Percentiles rank a stretch among this genome's conserved stretches.
These are phyloP conservation scores for Rhodotorula mucilaginosa DNA, from an alignment of 1,284 basidiomycete genomes.

Conservation along the genomic window DNA sequence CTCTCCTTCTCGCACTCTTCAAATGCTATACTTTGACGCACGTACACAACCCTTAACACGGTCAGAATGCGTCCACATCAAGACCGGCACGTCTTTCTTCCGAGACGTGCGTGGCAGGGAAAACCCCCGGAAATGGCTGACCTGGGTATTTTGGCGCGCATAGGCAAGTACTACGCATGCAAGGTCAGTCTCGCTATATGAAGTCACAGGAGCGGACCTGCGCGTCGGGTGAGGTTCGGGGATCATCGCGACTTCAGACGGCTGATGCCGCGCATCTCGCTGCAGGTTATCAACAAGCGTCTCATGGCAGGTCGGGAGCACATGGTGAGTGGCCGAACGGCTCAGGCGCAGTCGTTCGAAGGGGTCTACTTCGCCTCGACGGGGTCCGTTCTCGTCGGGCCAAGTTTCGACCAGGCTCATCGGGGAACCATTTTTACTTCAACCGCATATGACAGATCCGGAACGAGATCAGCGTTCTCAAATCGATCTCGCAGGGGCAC, in stretches of 20 bases:
- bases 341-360: too few species aligned
- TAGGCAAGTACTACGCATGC: slow-evolving; percentile 74
- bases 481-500: slow-evolving; percentile 88
- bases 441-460: slow-evolving; percentile 63
- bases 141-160: not conserved
- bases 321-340: slow-evolving; percentile 50
- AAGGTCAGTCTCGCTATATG: slow-evolving; percentile 59
- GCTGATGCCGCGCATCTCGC: not conserved
- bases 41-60: not conserved
- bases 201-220: too few species aligned
- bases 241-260: too few species aligned
- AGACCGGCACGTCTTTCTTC: slow-evolving; percentile 57
- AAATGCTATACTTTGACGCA: too few species aligned
- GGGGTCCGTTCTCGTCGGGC: too few species aligned
- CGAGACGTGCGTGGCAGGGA: too few species aligned
- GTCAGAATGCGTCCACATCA: slow-evolving; percentile 90
- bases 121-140: too few species aligned
- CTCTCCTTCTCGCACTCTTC: not conserved
- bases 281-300: slow-evolving; percentile 73
- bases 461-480: slow-evolving; percentile 94
- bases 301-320: slow-evolving; percentile 71
- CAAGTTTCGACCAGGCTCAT: not conserved
- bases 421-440: not conserved
- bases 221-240: not conserved
- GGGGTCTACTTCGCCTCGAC: too few species aligned